Base-by-base conservation (phyloP, 768 basidiomycete species). In the Podaxis mareebaensis region DNA sequence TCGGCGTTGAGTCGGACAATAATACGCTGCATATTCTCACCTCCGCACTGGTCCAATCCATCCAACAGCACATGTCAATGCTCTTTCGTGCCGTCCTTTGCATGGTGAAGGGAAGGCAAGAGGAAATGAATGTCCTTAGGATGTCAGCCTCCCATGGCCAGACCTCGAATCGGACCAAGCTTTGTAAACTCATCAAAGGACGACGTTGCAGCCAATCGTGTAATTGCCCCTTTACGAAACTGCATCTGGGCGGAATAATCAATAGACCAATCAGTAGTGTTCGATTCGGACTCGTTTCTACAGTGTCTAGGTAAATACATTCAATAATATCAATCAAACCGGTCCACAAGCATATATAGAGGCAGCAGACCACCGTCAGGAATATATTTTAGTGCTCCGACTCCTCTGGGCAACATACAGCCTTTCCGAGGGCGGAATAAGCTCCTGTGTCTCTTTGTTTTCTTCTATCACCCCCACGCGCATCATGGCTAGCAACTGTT, bases 401-500 rank as follows among this genome's bases (percentile, higher is more conserved):
- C 51, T 36, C 24, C 39, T 56, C 22, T 65, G 60, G 28, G 58
- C 63, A 39, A 68, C 64, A 28, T 51, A 39, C 17, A 68, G 55
- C n/a, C 67, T 62, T 33, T 68, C 65, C 4, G 65, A 64, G 48
- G 67, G 67, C 6, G 60, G 65, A 22, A 62, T 52, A 24, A 33
- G 44, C 33, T 55, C 36, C 22, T 40, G 59, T 17, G 58, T 52
- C 20, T 64, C 64, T 53, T 59, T 53, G 3, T 68, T 63, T 7
- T 58, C 65, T 63, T 74, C 70, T 36, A 72, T 63, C 7, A 73
- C 66, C 3, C 69, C 74, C 2, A 75, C 72, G 22, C 74, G 69
- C 67, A 72, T 69, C 87, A 90, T 91, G 0, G 90, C 81, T 40
- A 94, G 81, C 20, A 92, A 78, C 85, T 68, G 38, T 55, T 51